phyloP scores from a whole-genome alignment of 1,139 yeast genomes.

The Meyerozyma carpophila region DNA sequence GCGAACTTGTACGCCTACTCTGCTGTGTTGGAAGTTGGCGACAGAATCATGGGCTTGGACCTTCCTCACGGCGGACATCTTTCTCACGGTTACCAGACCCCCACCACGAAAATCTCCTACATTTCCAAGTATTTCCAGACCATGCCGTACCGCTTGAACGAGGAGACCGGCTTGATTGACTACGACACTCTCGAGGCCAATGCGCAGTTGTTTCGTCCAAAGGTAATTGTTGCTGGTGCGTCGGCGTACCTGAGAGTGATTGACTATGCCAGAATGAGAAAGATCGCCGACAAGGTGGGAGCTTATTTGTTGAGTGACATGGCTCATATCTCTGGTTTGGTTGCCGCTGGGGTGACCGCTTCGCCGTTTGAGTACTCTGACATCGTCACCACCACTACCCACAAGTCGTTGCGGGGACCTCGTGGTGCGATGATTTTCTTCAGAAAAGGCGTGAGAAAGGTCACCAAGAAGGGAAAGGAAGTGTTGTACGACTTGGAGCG shows the following conservation, averaged over 20 bases:
- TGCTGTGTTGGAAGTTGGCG: constrained; percentile 91
- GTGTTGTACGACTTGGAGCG: constrained; percentile 85
- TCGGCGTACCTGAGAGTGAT: constrained; percentile 94
- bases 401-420: constrained; percentile 97
- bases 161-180: constrained; percentile 88
- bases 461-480: constrained; percentile 90
- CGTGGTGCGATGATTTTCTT: constrained; percentile 99
- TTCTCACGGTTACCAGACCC: constrained; percentile 97
- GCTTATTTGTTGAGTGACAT: constrained; percentile 95
- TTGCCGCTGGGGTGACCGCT: constrained; percentile 95
- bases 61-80: constrained; percentile 98
- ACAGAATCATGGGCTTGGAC: constrained; percentile 94
- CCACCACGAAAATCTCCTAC: constrained; percentile 89
- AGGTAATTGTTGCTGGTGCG: constrained; percentile 94
- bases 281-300: constrained; percentile 93
- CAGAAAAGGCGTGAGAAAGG: constrained; percentile 91
- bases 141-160: constrained; percentile 95
- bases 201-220: constrained; percentile 88
- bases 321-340: constrained; percentile 97
- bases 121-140: constrained; percentile 96
- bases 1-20: constrained; percentile 96
- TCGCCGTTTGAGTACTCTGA: constrained; percentile 96
- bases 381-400: constrained; percentile 96
- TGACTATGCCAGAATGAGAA: constrained; percentile 93
- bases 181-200: constrained; percentile 91